phyloP scores from a whole-genome alignment of 805 yeast species.

The Nakazawaea wyomingensis region DNA sequence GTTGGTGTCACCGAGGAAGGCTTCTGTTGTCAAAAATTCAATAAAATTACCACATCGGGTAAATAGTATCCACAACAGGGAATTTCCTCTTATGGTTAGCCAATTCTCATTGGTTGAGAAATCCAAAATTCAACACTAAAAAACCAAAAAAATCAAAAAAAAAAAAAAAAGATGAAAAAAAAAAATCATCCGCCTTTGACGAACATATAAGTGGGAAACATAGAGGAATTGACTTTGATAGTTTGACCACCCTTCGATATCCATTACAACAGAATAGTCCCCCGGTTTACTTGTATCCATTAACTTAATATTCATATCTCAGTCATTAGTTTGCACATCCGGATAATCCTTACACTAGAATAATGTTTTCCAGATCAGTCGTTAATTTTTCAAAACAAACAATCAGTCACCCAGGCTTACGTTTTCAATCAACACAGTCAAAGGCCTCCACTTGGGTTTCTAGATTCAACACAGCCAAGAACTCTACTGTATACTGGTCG shows the following conservation, averaged over 20 bases:
- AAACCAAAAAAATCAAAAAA: no score
- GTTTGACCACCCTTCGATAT: no score
- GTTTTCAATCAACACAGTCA: constrained; percentile 33
- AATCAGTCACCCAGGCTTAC: constrained; percentile 22
- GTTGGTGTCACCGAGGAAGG: no score
- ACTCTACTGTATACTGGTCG: constrained; percentile 74
- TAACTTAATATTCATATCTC: no score
- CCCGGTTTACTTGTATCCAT: no score
- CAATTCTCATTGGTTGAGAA: constrained; percentile 10
- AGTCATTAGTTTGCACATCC: no score
- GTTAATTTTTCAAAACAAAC: constrained; percentile 13
- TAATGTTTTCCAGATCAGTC: constrained; percentile 17
- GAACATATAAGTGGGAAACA: no score
- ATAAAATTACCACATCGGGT: neutral
- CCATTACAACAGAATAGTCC: no score
- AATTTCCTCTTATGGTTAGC: neutral
- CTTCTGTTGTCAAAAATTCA: no score
- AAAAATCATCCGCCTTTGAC: no score
- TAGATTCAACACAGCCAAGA: constrained; percentile 34
- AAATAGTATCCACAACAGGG: neutral
- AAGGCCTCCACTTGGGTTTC: constrained; percentile 31
- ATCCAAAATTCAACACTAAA: neutral
- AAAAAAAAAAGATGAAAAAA: constrained; percentile 3
- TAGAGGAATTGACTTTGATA: neutral
- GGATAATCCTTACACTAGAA: neutral